phyloP scores from a whole-genome alignment of 768 basidiomycete species.

The Kwoniella heveanensis region DNA sequence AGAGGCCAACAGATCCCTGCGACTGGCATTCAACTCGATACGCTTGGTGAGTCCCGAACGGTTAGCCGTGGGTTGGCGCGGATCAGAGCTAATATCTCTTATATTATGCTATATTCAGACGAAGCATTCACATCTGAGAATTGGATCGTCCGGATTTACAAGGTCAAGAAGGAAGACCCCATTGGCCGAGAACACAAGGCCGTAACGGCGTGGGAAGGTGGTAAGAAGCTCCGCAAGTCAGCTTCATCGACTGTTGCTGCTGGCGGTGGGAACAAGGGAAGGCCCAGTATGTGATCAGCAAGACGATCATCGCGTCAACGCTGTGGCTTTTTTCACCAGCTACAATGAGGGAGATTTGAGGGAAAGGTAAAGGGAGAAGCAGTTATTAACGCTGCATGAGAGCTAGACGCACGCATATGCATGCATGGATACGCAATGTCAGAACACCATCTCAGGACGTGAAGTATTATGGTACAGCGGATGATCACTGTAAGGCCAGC shows the following conservation, averaged over 20 bases:
- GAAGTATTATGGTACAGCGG: too few relatives aligned
- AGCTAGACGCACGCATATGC: too few relatives aligned
- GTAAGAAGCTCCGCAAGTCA: constrained; percentile 79
- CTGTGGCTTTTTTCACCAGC: too few relatives aligned
- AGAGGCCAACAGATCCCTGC: constrained; percentile 80
- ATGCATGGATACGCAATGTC: too few relatives aligned
- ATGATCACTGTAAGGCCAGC: too few relatives aligned
- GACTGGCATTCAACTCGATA: constrained; percentile 78
- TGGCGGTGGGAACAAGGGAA: constrained; percentile 27
- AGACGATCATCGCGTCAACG: background rate
- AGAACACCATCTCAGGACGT: too few relatives aligned
- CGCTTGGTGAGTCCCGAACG: constrained; percentile 67
- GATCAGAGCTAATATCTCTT: background rate
- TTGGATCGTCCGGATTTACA: constrained; percentile 97
- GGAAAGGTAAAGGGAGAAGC: too few relatives aligned
- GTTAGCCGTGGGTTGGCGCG: background rate
- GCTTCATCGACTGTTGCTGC: constrained; percentile 25
- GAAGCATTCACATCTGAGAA: constrained; percentile 99
- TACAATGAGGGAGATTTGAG: too few relatives aligned
- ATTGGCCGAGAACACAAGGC: constrained; percentile 86
- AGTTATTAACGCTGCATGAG: too few relatives aligned
- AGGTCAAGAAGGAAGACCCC: constrained; percentile 90
- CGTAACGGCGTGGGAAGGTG: constrained; percentile 79
- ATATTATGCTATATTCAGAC: constrained; percentile 61
- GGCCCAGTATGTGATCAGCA: constrained; percentile 25